These are phyloP conservation scores for Microbotryomycetes sp. DNA, from an alignment of 1,284 basidiomycete genomes.

Conservation along the genomic window DNA sequence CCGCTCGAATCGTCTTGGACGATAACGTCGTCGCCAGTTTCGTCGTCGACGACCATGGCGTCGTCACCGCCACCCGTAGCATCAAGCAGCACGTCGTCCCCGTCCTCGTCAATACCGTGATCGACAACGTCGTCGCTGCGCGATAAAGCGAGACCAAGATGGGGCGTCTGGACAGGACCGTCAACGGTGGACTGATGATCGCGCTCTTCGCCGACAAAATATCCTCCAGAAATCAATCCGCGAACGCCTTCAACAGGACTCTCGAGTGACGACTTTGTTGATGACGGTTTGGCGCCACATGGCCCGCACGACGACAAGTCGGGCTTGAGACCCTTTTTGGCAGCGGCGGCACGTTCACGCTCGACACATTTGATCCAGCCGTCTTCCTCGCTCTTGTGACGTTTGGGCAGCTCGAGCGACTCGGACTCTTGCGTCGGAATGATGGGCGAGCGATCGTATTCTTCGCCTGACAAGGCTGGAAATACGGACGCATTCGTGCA, in stretches of 20 bases:
- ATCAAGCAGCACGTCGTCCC: background rate
- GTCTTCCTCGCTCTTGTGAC: conserved; percentile 14
- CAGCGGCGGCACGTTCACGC: conserved; percentile 10
- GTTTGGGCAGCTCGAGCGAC: conserved; percentile 21
- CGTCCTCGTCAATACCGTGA: background rate
- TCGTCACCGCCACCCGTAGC: background rate
- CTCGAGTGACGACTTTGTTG: conserved; percentile 8
- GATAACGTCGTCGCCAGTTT: background rate
- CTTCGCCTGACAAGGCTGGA: conserved; percentile 24
- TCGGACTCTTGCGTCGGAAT: conserved; percentile 26
- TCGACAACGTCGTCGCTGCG: background rate
- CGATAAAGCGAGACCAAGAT: background rate
- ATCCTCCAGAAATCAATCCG: conserved; percentile 25
- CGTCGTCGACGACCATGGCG: conserved; percentile 5
- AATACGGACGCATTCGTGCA: conserved; percentile 32
- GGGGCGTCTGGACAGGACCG: background rate
- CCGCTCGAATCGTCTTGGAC: conserved; percentile 3
- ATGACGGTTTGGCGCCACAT: background rate
- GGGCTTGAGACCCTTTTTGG: conserved; percentile 1
- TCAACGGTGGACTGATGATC: background rate
- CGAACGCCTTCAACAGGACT: conserved; percentile 29
- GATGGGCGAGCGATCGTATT: conserved; percentile 31
- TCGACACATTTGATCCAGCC: conserved; percentile 31
- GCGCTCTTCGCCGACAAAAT: conserved; percentile 28
- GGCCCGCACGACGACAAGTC: background rate